These are phyloP conservation scores for Pulveroboletus ravenelii DNA, from an alignment of 768 basidiomycete genomes.

Conservation along the genomic window DNA sequence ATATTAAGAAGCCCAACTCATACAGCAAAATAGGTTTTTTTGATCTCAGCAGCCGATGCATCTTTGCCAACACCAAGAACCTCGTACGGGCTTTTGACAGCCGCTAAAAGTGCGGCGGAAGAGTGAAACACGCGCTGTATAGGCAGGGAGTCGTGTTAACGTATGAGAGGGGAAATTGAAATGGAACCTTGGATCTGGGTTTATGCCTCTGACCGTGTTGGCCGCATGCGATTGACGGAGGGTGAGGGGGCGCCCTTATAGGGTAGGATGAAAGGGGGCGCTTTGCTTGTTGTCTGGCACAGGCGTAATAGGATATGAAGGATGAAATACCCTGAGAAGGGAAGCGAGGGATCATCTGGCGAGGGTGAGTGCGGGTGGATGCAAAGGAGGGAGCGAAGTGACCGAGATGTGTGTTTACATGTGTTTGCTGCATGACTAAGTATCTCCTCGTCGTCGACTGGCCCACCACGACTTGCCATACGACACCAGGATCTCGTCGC, in stretches of 20 bases:
- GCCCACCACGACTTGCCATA: constrained; percentile 89
- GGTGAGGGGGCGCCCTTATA: constrained; percentile 33
- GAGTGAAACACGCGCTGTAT: constrained; percentile 73
- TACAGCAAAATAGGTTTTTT: constrained; percentile 96
- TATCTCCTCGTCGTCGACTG: constrained; percentile 16
- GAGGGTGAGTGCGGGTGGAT: constrained; percentile 1
- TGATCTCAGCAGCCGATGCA: constrained; percentile 83
- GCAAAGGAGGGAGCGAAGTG: background rate
- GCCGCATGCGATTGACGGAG: constrained; percentile 10
- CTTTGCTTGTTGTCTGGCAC: constrained; percentile 37
- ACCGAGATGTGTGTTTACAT: constrained; percentile 10
- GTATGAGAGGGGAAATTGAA: constrained; percentile 6
- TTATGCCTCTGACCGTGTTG: constrained; percentile 16
- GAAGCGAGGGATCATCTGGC: constrained; percentile 49
- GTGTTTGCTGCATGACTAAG: constrained; percentile 24
- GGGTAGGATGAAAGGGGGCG: constrained; percentile 37
- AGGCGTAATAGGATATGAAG: constrained; percentile 56
- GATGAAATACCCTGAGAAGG: constrained; percentile 44
- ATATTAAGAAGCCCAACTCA: constrained; percentile 27
- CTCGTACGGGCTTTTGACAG: constrained; percentile 81
- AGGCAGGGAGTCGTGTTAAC: constrained; percentile 17
- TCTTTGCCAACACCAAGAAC: constrained; percentile 86
- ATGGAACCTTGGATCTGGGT: constrained; percentile 38
- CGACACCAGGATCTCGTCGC: constrained; percentile 81
- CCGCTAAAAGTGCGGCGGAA: constrained; percentile 45